These are phyloP conservation scores for Nemophila menziesii DNA, from an alignment of 257 asterid species.

Conservation along the genomic window DNA sequence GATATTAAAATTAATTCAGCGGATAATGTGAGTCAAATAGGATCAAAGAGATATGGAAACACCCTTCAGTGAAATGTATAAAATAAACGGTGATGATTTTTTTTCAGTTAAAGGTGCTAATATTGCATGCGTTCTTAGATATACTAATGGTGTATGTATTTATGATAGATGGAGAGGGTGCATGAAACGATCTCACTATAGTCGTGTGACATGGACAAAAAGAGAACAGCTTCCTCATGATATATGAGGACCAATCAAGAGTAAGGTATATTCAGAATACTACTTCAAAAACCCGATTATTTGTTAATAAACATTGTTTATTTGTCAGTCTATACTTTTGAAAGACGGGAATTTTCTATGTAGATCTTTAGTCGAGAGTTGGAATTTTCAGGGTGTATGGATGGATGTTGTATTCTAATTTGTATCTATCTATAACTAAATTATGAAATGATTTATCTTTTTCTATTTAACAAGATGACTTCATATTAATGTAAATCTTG, in stretches of 20 bases:
- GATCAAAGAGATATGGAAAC: too few species aligned
- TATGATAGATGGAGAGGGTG: conserved; percentile 79
- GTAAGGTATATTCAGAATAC: conserved; percentile 42
- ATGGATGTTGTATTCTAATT: conserved; percentile 49
- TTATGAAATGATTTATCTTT: background rate
- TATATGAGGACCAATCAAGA: conserved; percentile 86
- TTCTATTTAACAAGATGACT: conserved; percentile 43
- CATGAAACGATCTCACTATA: conserved; percentile 75
- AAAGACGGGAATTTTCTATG: conserved; percentile 79
- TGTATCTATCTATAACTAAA: too few species aligned
- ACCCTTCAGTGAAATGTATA: too few species aligned
- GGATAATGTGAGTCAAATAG: too few species aligned
- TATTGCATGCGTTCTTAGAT: too few species aligned
- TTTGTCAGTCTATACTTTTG: conserved; percentile 66
- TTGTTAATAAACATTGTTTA: too few species aligned
- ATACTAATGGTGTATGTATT: too few species aligned
- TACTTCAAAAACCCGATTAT: conserved; percentile 3
- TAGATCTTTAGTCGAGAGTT: conserved; percentile 97
- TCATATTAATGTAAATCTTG: conserved; percentile 66
- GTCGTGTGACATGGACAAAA: conserved; percentile 70
- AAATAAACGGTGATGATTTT: too few species aligned
- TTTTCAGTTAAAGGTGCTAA: too few species aligned
- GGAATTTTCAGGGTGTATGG: conserved; percentile 99
- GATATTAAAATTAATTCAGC: too few species aligned
- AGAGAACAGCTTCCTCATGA: conserved; percentile 95